These are phyloP conservation scores for Penicillium coprophilum DNA, from an alignment of 495 filamentous ascomycete species.

Conservation along the genomic window DNA sequence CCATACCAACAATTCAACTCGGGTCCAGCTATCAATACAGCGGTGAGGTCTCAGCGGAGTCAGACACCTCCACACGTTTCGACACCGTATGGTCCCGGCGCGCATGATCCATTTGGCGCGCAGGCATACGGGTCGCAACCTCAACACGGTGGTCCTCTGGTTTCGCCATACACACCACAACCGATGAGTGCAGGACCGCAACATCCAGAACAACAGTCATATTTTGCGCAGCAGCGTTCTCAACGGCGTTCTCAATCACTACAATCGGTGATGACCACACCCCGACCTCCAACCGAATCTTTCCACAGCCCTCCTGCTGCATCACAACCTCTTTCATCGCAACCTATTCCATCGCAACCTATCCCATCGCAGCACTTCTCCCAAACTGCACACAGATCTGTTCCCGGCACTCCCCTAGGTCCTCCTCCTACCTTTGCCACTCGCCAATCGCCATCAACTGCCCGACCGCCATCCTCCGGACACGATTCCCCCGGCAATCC, in stretches of 20 bases:
- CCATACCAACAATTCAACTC: constrained; percentile 48
- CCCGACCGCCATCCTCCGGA: constrained; percentile 36
- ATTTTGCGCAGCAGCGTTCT: constrained; percentile 45
- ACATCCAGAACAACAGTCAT: constrained; percentile 39
- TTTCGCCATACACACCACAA: constrained; percentile 39
- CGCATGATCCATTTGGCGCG: constrained; percentile 41
- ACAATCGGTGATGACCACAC: constrained; percentile 47
- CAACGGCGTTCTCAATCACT: constrained; percentile 50
- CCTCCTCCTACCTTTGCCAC: constrained; percentile 40
- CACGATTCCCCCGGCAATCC: constrained; percentile 36
- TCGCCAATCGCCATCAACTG: constrained; percentile 38
- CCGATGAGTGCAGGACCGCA: constrained; percentile 30
- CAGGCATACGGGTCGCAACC: constrained; percentile 34
- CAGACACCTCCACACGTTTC: constrained; percentile 39
- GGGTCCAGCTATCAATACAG: constrained; percentile 33
- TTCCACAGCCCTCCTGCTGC: constrained; percentile 41
- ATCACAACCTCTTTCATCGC: constrained; percentile 38
- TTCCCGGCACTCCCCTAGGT: constrained; percentile 50
- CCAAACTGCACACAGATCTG: constrained; percentile 41
- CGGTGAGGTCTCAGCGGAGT: constrained; percentile 33
- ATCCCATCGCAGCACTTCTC: constrained; percentile 42
- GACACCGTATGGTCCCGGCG: constrained; percentile 35
- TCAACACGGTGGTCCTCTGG: constrained; percentile 30
- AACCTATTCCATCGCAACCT: constrained; percentile 39
- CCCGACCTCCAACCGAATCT: constrained; percentile 36